These are phyloP conservation scores for Pythium chondricola DNA, from an alignment of 352 stramenopile genomes.

Conservation along the genomic window DNA sequence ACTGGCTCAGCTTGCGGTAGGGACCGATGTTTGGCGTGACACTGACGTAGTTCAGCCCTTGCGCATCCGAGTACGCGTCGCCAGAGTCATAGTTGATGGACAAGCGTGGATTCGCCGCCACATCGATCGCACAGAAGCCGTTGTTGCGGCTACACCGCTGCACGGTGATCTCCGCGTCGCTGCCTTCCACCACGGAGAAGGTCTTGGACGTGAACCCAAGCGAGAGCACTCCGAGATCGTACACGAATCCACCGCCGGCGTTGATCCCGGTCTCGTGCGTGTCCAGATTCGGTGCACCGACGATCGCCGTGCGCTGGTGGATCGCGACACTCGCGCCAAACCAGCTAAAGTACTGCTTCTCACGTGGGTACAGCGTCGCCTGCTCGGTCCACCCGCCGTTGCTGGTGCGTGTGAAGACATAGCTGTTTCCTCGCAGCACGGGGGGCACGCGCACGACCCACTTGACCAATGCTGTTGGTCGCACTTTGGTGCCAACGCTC, in stretches of 20 bases:
- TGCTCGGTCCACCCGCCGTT: conserved; percentile 84
- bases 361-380: conserved; percentile 85
- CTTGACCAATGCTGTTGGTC: conserved; percentile 18
- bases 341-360: conserved; percentile 87
- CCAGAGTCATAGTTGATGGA: conserved; percentile 74
- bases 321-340: conserved; percentile 85
- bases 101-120: conserved; percentile 31
- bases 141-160: conserved; percentile 45
- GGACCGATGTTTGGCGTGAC: conserved; percentile 41
- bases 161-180: conserved; percentile 66
- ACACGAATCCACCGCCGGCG: conserved; percentile 88
- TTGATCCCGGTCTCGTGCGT: conserved; percentile 87
- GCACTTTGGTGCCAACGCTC: neutral
- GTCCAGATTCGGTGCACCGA: conserved; percentile 91
- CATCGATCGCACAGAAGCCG: conserved; percentile 61
- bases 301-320: conserved; percentile 73
- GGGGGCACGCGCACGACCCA: conserved; percentile 49
- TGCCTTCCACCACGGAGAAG: conserved; percentile 87
- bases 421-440: conserved; percentile 55
- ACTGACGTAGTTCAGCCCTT: conserved; percentile 40
- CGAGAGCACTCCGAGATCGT: conserved; percentile 88
- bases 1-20: conserved; percentile 53
- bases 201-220: conserved; percentile 60
- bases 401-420: conserved; percentile 53
- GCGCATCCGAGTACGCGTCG: conserved; percentile 57